Percentiles rank a stretch among this genome's conserved stretches.
Conservation (phyloP, 352 stramenopile species). For the Aphanomyces astaci region DNA sequence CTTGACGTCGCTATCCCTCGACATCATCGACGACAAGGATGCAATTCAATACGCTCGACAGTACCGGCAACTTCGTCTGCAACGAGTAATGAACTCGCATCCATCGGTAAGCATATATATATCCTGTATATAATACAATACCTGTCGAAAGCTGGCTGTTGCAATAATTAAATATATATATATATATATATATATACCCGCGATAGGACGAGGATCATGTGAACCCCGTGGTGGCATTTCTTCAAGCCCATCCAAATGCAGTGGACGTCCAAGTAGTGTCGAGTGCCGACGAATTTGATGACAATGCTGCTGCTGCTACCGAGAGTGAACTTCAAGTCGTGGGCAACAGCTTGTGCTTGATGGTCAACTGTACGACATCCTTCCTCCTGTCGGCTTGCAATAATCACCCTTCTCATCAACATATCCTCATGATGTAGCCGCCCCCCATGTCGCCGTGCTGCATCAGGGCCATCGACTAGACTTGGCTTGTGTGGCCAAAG, state of each 20-base stretch:
- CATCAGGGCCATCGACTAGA: constrained; percentile 52
- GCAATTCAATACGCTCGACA: neutral
- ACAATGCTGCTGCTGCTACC: no score
- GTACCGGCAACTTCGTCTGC: neutral
- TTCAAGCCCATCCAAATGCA: constrained; percentile 27
- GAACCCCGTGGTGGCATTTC: constrained; percentile 31
- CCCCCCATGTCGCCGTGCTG: constrained; percentile 50
- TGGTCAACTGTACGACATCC: constrained; percentile 54
- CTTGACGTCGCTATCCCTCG: neutral
- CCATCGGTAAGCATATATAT: no score
- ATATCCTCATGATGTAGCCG: no score
- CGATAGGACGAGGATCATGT: neutral
- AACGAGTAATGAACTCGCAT: no score
- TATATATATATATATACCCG: constrained; percentile 28
- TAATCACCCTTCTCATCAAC: no score
- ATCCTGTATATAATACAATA: no score
- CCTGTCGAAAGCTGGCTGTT: no score
- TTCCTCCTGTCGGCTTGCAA: no score
- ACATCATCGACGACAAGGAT: neutral
- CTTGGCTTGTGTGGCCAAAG: constrained; percentile 38
- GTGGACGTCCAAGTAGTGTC: neutral
- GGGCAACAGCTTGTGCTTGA: constrained; percentile 71
- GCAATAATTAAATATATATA: no score
- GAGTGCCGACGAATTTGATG: neutral
- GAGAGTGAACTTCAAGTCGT: constrained; percentile 34